These are phyloP conservation scores for Suhomyces emberorum DNA, from an alignment of 805 yeast species.

Conservation along the genomic window DNA sequence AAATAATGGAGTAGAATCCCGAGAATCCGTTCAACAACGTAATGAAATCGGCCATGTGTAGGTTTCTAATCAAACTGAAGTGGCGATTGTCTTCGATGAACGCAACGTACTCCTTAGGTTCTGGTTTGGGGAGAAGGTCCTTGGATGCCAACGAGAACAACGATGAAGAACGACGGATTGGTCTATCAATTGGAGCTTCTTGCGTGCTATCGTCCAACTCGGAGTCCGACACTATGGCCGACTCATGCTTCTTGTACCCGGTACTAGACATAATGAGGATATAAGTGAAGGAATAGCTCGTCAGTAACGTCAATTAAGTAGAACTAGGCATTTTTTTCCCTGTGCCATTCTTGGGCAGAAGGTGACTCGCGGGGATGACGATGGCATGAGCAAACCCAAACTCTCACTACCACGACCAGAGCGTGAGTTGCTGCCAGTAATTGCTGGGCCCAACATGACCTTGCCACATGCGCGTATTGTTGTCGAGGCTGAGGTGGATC, in stretches of 20 bases:
- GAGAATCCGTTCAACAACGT: conserved; percentile 91
- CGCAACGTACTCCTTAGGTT: conserved; percentile 69
- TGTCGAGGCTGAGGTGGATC: no score
- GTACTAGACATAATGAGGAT: conserved; percentile 21
- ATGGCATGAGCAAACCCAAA: no score
- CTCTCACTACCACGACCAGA: no score
- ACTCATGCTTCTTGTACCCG: conserved; percentile 26
- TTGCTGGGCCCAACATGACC: no score
- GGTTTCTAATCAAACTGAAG: conserved; percentile 77
- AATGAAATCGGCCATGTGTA: conserved; percentile 95
- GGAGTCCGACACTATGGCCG: conserved; percentile 36
- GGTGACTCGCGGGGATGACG: no score
- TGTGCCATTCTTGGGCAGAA: no score
- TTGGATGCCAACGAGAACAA: conserved; percentile 46
- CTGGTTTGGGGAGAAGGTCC: conserved; percentile 68
- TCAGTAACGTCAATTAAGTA: no score
- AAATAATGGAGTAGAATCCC: conserved; percentile 86
- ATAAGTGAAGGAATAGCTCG: no score
- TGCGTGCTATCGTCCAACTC: conserved; percentile 27
- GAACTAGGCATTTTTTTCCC: no score
- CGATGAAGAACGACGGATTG: conserved; percentile 52
- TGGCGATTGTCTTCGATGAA: conserved; percentile 84
- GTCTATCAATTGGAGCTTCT: conserved; percentile 21
- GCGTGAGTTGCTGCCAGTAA: no score
- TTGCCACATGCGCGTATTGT: no score